Evolutionary conservation across 2,329 filamentous ascomycete genomes (phyloP).

Genomic region (Ceratocystis destructans): DNA sequence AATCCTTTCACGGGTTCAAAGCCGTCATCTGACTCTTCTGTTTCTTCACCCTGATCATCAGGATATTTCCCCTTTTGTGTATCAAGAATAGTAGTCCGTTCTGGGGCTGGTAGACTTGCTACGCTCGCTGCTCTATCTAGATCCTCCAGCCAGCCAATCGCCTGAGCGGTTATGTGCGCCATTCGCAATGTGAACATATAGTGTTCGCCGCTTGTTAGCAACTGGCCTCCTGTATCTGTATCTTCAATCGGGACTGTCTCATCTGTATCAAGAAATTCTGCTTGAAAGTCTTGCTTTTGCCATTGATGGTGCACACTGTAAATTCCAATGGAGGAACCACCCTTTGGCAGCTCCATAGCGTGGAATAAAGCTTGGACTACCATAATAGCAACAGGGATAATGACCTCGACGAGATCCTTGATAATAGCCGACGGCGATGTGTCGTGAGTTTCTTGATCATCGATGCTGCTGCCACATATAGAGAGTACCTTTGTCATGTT

Average conservation of each 20-base stretch:
- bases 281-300: too few species aligned
- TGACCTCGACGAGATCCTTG: background rate
- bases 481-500: slow-evolving; percentile 2
- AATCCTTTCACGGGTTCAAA: slow-evolving; percentile 16
- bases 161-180: background rate
- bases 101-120: too few species aligned
- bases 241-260: background rate
- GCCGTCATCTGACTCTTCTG: slow-evolving; percentile 11
- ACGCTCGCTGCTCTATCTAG: too few species aligned
- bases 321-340: too few species aligned
- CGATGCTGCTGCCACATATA: background rate
- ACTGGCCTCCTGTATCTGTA: too few species aligned
- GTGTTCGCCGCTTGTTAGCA: background rate
- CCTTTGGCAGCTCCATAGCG: background rate
- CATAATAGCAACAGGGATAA: slow-evolving; percentile 14
- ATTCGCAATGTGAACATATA: background rate
- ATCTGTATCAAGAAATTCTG: background rate
- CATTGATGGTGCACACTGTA: too few species aligned
- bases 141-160: too few species aligned
- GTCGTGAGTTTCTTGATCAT: too few species aligned
- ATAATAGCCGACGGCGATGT: too few species aligned
- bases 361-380: slow-evolving; percentile 8
- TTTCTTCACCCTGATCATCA: background rate
- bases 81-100: too few species aligned
- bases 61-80: background rate